Percentiles rank a stretch among this genome's conserved stretches.
Conservation (phyloP, 2,329 filamentous ascomycete genomes). For the Microcyclospora pomicola region DNA sequence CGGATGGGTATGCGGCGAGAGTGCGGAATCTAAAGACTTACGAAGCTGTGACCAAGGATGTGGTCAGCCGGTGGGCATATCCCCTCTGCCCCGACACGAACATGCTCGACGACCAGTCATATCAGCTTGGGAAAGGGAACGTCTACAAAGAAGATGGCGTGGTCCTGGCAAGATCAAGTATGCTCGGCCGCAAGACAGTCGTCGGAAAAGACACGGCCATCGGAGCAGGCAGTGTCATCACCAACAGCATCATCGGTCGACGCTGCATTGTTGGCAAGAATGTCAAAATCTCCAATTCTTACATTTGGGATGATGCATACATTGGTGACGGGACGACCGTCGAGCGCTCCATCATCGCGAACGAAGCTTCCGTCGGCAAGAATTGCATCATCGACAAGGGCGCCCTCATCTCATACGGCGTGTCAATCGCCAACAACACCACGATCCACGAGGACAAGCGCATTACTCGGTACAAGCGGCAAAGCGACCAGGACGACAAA, state of each 20-base stretch:
- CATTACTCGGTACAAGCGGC: conserved; percentile 34
- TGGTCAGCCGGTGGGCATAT: conserved; percentile 77
- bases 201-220: conserved; percentile 66
- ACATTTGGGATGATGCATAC: conserved; percentile 73
- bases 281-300: conserved; percentile 63
- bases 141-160: conserved; percentile 71
- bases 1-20: conserved; percentile 71
- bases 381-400: conserved; percentile 56
- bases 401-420: conserved; percentile 65
- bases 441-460: conserved; percentile 30
- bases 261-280: conserved; percentile 78
- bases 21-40: conserved; percentile 80
- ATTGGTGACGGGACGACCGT: conserved; percentile 64
- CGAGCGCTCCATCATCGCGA: conserved; percentile 61
- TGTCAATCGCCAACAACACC: conserved; percentile 52
- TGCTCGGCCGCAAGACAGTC: conserved; percentile 54
- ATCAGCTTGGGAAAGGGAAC: conserved; percentile 53
- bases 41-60: conserved; percentile 73
- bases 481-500: conserved; percentile 29
- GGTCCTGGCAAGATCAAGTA: conserved; percentile 55
- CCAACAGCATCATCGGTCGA: conserved; percentile 67
- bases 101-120: conserved; percentile 61
- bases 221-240: conserved; percentile 55
- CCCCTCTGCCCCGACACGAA: conserved; percentile 86
- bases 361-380: conserved; percentile 56